Evolutionary conservation across 1,139 yeast genomes (phyloP), one percentile per base, ranked within the genome.

Genomic region (Candida glucosophila): DNA sequence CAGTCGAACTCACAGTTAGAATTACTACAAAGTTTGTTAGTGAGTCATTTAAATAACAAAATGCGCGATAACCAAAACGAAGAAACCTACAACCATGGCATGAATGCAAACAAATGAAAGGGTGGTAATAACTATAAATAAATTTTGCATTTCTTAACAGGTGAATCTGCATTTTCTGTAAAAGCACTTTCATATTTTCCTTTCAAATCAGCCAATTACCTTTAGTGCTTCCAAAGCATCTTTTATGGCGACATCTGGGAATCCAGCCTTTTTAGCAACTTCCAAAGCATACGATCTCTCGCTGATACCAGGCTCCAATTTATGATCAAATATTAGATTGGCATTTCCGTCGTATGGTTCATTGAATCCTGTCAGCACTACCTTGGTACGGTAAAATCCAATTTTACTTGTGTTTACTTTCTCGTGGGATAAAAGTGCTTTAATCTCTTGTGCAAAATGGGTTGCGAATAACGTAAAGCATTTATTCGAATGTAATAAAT

Each of bases 401-500:
- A 77, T 43, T 22, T 48, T 49, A 1, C 40, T 48, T 12, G 47
- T 53, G 23, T 48, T 49, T 13, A 59, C 43, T 0, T 44, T 38
- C 10, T 51, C 42, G 15, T 49, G 47, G 0, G 33, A 28, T 20
- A 54, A 38, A 10, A 50, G 38, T 1, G 52, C 40, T 11, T 67
- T 50, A 7, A 86, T 47, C 38, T 85, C 95, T 2, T 55, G 54
- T 0, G 94, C 96, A 51, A 78, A 90, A 58, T 90, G 98, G 0
- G 98, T 90, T 1, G 98, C 96, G 59, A 90, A 90, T 10, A 90
- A 56, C 0, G 92, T 71, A 13, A 94, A 65, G 39, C 95, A 78
- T 38, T 70, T 63, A 39, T 78, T 82, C 2, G 49, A 53, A 6
- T 56, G 49, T 9, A 73, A 42, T 26, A 90, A 52, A 41, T 77